Conservation (phyloP, 2,329 filamentous ascomycete genomes). For the Clonostachys solani region DNA sequence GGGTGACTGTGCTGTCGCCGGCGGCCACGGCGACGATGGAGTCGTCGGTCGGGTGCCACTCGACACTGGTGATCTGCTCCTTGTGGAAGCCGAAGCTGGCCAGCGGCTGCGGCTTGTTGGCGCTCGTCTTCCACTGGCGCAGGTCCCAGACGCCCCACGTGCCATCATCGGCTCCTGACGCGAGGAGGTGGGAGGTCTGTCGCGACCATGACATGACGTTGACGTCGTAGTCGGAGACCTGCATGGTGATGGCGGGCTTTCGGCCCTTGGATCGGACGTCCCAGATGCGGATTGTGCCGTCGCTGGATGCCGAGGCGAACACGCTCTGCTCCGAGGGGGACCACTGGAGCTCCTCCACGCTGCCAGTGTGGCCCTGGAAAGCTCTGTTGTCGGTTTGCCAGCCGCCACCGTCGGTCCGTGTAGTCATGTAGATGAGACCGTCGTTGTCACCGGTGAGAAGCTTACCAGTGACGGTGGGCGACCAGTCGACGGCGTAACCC, state of each 20-base stretch:
- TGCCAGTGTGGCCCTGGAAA: constrained; percentile 79
- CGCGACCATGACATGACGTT: constrained; percentile 96
- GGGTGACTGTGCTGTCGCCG: constrained; percentile 87
- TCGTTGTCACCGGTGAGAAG: constrained; percentile 89
- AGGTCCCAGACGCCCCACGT: constrained; percentile 96
- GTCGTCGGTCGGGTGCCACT: constrained; percentile 98
- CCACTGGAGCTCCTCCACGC: constrained; percentile 96
- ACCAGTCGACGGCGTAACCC: constrained; percentile 98
- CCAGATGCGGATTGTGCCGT: constrained; percentile 95
- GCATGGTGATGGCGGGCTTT: constrained; percentile 81
- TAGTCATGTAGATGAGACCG: constrained; percentile 85
- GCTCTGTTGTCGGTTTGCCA: constrained; percentile 84
- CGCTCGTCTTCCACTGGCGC: constrained; percentile 76
- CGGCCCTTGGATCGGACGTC: constrained; percentile 88
- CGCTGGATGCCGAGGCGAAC: constrained; percentile 89
- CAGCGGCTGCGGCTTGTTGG: constrained; percentile 69
- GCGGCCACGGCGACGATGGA: constrained; percentile 90
- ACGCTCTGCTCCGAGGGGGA: constrained; percentile 89
- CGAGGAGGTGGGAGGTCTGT: constrained; percentile 83
- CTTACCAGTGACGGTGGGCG: constrained; percentile 72
- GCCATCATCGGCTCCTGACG: constrained; percentile 89
- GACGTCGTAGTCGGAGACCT: constrained; percentile 80
- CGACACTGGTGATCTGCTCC: constrained; percentile 90
- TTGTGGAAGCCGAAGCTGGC: constrained; percentile 94
- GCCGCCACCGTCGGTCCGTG: constrained; percentile 79